Conservation (phyloP, 2,329 filamentous ascomycete genomes). For the Cladophialophora bantiana region DNA sequence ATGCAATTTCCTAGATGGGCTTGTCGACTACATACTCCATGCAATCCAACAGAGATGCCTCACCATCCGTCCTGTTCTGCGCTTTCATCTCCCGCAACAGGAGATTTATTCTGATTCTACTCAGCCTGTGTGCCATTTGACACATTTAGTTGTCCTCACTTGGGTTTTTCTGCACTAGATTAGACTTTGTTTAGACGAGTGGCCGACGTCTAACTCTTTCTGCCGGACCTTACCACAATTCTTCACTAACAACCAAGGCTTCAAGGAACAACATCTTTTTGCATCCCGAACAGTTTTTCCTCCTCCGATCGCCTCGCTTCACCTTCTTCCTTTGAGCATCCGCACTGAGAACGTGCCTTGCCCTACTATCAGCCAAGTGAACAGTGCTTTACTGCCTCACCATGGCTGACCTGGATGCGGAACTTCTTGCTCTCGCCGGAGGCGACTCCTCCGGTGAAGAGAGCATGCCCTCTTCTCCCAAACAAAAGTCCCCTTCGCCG, state of each 20-base stretch:
- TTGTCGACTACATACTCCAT: not conserved
- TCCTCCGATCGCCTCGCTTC: not conserved
- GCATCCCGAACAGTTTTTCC: not conserved
- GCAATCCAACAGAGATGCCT: not conserved
- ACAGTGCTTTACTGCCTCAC: constrained; percentile 28
- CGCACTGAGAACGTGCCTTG: not conserved
- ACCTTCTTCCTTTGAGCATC: constrained; percentile 8
- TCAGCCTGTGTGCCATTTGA: constrained; percentile 12
- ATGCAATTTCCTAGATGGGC: not conserved
- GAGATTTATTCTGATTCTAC: not conserved
- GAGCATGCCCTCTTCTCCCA: constrained; percentile 60
- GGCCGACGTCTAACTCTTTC: not conserved
- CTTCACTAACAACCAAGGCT: not conserved
- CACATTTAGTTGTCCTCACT: constrained; percentile 20
- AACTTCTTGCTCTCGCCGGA: constrained; percentile 90
- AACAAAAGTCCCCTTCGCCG: constrained; percentile 64
- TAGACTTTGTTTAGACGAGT: not conserved
- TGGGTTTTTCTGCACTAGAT: constrained; percentile 8
- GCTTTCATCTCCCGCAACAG: not conserved
- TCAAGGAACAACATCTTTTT: not conserved
- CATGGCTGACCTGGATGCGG: constrained; percentile 92
- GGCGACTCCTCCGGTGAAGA: constrained; percentile 68
- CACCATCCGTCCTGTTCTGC: not conserved
- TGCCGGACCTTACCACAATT: constrained; percentile 1
- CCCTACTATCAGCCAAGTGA: not conserved